Percentiles rank a stretch among this genome's conserved stretches.
Conservation (phyloP, 140 eudicot species). For the Ambrosia hybrid region DNA sequence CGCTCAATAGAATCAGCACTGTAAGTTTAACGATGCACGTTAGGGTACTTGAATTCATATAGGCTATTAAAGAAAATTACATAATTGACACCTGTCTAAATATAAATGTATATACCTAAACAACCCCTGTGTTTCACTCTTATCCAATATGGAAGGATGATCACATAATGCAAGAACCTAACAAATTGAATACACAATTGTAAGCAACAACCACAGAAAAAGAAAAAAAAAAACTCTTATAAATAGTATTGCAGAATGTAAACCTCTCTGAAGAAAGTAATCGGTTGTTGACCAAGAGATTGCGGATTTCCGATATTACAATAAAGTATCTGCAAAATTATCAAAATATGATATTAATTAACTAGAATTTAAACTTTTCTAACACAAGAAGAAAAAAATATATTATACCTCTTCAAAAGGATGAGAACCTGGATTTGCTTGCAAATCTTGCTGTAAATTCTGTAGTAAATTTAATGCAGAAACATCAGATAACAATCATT, state of each 20-base stretch:
- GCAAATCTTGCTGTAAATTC: slow-evolving; percentile 77
- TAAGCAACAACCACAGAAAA: not conserved
- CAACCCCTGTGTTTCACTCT: slow-evolving; percentile 72
- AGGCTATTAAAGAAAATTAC: not conserved
- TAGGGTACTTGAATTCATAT: not conserved
- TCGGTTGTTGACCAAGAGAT: slow-evolving; percentile 90
- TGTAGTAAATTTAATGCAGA: slow-evolving; percentile 31
- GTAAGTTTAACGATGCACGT: slow-evolving; percentile 9
- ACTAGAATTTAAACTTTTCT: not conserved
- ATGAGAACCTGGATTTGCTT: slow-evolving; percentile 70
- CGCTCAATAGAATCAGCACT: slow-evolving; percentile 92
- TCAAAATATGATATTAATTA: not conserved
- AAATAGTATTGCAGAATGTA: slow-evolving; percentile 1
- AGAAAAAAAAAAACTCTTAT: not conserved
- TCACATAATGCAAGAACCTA: slow-evolving; percentile 96
- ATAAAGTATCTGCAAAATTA: slow-evolving; percentile 61
- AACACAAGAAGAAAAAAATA: slow-evolving; percentile 1
- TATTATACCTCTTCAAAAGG: slow-evolving; percentile 82
- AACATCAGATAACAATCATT: slow-evolving; percentile 10
- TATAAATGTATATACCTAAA: slow-evolving; percentile 59
- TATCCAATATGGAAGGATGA: slow-evolving; percentile 90
- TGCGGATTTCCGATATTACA: slow-evolving; percentile 98
- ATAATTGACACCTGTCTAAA: slow-evolving; percentile 6
- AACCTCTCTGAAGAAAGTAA: slow-evolving; percentile 96
- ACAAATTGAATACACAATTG: not conserved